A percentile compares a stretch with the other conserved stretches of the same genome.
phyloP scores from a whole-genome alignment of 495 filamentous ascomycete species.

The Viridothelium virens region DNA sequence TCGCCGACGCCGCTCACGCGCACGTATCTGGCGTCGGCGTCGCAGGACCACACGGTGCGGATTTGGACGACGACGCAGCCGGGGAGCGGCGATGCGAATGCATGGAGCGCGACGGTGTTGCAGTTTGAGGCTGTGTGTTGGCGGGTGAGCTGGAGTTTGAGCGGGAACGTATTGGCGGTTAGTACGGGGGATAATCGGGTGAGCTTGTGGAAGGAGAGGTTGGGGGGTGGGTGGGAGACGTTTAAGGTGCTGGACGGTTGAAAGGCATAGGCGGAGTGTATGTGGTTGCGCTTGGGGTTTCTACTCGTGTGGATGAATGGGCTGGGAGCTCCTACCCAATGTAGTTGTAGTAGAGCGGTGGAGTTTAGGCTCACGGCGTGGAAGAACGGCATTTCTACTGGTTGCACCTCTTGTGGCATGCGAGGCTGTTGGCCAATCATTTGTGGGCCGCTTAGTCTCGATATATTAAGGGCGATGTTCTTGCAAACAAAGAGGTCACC shows the following conservation, averaged over 20 bases:
- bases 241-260: constrained; percentile 8
- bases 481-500: no score
- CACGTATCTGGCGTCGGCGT: constrained; percentile 87
- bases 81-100: constrained; percentile 21
- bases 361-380: no score
- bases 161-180: constrained; percentile 93
- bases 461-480: no score
- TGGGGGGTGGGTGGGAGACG: constrained; percentile 72
- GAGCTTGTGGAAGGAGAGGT: constrained; percentile 77
- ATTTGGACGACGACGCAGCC: constrained; percentile 74
- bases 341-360: no score
- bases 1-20: constrained; percentile 87
- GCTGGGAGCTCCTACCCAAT: no score
- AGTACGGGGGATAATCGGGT: constrained; percentile 95
- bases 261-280: not conserved
- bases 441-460: no score
- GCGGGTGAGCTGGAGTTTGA: constrained; percentile 96
- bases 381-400: no score
- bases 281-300: not conserved
- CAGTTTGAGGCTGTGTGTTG: constrained; percentile 84
- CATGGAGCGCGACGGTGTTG: constrained; percentile 74
- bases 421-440: no score
- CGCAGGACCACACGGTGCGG: constrained; percentile 92
- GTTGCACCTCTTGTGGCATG: no score
- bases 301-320: not conserved